A percentile compares a stretch with the other conserved stretches of the same genome.
Evolutionary conservation across 768 basidiomycete species (phyloP).

Genomic region (Auricularia heimuer): DNA sequence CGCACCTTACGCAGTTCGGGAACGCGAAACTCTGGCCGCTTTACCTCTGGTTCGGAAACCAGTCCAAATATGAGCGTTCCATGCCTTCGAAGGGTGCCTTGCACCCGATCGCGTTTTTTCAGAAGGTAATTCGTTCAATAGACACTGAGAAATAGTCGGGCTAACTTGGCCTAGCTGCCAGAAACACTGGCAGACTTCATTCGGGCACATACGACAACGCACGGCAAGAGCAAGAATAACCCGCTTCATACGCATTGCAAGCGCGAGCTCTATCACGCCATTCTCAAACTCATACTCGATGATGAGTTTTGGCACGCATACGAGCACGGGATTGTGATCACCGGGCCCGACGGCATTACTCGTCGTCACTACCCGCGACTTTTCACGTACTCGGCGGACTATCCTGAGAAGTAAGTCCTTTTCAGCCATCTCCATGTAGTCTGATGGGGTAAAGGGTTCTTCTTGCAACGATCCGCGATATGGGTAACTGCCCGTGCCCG

Average conservation of each 20-base stretch:
- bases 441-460: slow-evolving; percentile 19
- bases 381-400: slow-evolving; percentile 24
- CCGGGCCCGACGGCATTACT: slow-evolving; percentile 18
- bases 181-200: neutral
- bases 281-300: slow-evolving; percentile 9
- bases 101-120: slow-evolving; percentile 12
- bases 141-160: neutral
- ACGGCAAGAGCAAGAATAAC: neutral
- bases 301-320: slow-evolving; percentile 17
- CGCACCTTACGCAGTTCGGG: slow-evolving; percentile 24
- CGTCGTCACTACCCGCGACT: slow-evolving; percentile 18
- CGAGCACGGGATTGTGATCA: slow-evolving; percentile 18
- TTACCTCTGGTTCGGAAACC: slow-evolving; percentile 22
- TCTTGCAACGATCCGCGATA: slow-evolving; percentile 27
- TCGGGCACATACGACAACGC: neutral
- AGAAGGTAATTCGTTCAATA: slow-evolving; percentile 2
- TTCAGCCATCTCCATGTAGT: slow-evolving; percentile 3
- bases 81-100: slow-evolving; percentile 14
- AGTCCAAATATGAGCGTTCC: slow-evolving; percentile 18
- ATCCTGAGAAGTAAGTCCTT: slow-evolving; percentile 27
- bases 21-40: slow-evolving; percentile 28
- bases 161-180: neutral
- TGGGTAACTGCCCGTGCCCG: slow-evolving; percentile 32
- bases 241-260: slow-evolving; percentile 11
- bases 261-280: slow-evolving; percentile 15